Conservation (phyloP, 1,284 basidiomycete species). For the Amylostereum areolatum region DNA sequence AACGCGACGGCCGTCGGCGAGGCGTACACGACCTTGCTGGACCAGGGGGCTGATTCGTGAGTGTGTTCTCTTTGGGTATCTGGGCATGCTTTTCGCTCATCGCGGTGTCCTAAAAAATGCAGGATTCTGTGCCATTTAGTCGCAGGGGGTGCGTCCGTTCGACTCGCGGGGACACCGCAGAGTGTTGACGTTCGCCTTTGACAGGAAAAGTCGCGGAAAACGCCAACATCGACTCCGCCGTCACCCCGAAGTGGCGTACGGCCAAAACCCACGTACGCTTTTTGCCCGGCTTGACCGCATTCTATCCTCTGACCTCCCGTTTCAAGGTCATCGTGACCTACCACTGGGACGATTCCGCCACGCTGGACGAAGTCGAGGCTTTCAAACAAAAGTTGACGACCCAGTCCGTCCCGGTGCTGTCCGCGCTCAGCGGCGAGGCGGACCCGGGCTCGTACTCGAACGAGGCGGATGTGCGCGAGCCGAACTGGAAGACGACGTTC, state of each 20-base stretch:
- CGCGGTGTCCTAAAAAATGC: neutral
- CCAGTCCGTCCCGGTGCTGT: conserved; percentile 13
- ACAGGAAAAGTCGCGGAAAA: conserved; percentile 26
- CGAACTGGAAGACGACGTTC: conserved; percentile 23
- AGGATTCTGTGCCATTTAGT: conserved; percentile 8
- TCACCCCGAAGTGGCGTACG: conserved; percentile 25
- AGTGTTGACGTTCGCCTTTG: neutral
- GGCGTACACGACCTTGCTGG: conserved; percentile 8
- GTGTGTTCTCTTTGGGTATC: neutral
- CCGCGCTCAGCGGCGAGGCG: conserved; percentile 15
- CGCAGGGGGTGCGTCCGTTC: conserved; percentile 5
- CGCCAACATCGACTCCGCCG: conserved; percentile 20
- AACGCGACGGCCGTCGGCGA: conserved; percentile 9
- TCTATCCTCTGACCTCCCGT: neutral
- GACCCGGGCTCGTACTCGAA: conserved; percentile 23
- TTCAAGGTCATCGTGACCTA: conserved; percentile 5
- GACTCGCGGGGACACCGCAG: neutral
- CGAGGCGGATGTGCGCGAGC: conserved; percentile 23
- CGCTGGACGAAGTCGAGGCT: conserved; percentile 7
- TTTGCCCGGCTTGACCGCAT: conserved; percentile 2
- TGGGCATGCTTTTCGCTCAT: too few relatives aligned
- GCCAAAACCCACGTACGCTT: conserved; percentile 25
- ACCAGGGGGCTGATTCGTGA: conserved; percentile 2
- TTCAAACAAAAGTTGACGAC: conserved; percentile 13
- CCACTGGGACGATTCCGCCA: conserved; percentile 2